Base-by-base conservation (phyloP, 768 basidiomycete genomes). In the Dentipellis fragilis region DNA sequence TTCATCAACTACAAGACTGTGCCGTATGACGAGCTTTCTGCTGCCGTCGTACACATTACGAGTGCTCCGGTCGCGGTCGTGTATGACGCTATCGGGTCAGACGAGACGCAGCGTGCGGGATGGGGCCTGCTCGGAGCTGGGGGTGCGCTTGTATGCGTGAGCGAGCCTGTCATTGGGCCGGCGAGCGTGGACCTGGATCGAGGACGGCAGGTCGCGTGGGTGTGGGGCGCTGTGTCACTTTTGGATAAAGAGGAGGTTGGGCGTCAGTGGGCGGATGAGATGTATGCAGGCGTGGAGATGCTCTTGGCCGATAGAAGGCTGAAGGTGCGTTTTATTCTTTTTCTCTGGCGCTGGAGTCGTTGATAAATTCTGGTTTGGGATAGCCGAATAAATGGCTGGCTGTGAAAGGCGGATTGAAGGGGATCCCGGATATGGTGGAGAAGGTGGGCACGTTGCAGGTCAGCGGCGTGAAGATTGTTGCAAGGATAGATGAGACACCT, bases 71-170 rank as follows among this genome's bases (percentile, higher is more conserved):
- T 62, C 0, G 34, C 21, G 4, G 17, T 58, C 38, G 49, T 57
- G n/a, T 63, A 54, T 22, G 61, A 63, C 23, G 58, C 63, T 1
- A 60, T 63, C 38, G 52, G 61, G 16, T 51, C 36, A 10, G 34
- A 17, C 38, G 52, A 56, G 19, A 55, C 63, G n/a, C 61, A 62
- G 49, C 38, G 37, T 5, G 51, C 55, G 11, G 50, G 42, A 1
- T 62, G 52, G 63, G 54, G 58, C 37, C 46, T 56, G 6, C 49
- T 62, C 42, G 57, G 14, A 10, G 48, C 51, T 8, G 54, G 56
- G 10, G 63, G 63, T 8, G 51, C 47, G 9, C 51, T 63, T 19
- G 42, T 57, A 21, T 34, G 49, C 9, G 53, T 55, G 10, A 11
- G 51, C 16, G 16, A 51, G 19, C 48, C 55, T 11, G 12, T 12